Evolutionary conservation across 768 basidiomycete genomes (phyloP), one percentile per base, ranked within the genome.

Genomic region (Gelatoporia subvermispora): DNA sequence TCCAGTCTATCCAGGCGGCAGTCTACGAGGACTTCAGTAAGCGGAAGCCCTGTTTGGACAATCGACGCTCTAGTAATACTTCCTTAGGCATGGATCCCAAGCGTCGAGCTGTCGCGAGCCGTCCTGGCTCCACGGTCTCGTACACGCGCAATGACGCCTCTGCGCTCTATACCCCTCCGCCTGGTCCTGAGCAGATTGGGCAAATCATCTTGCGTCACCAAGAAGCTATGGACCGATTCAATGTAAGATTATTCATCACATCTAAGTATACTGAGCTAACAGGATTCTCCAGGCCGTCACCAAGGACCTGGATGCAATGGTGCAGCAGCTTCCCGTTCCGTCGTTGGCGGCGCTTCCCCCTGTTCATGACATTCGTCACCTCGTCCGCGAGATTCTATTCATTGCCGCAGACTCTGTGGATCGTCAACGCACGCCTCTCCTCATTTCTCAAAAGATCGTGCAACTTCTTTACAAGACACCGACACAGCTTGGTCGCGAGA

Each of bases 21-120:
- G 93, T 99, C 10, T 99, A 99, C 67, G 93, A 97, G 57, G 96
- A 99, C 63, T 98, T 99, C 55, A 85, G 92, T 81, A 60, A 56
- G n/a, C 34, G 16, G 43, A 49, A 20, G 36, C 10, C 8, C 22
- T 36, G 15, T 8, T 37, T 17, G 39, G 16, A n/a, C n/a, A n/a
- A n/a, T 17, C 17, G 15, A 49, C n/a, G 37, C 25, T 36, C 49
- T 53, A 59, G 48, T 54, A 48, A 41, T 54, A 1, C 22, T 10
- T 48, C 37, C 24, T 9, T 51, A 82, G 74, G 72, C 54, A 65
- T 78, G 34, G 85, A 87, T 53, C 51, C 75, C 34, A 81, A 81
- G 66, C 76, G 82, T 17, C 74, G 76, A 40, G 52, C 51, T 53
- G 62, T 68, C 11, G 68, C 74, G 17, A 88, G 85, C 57, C 72